A percentile compares a stretch with the other conserved stretches of the same genome.
Evolutionary conservation across 768 basidiomycete genomes (phyloP).

Genomic region (Amanita subjunquillea): DNA sequence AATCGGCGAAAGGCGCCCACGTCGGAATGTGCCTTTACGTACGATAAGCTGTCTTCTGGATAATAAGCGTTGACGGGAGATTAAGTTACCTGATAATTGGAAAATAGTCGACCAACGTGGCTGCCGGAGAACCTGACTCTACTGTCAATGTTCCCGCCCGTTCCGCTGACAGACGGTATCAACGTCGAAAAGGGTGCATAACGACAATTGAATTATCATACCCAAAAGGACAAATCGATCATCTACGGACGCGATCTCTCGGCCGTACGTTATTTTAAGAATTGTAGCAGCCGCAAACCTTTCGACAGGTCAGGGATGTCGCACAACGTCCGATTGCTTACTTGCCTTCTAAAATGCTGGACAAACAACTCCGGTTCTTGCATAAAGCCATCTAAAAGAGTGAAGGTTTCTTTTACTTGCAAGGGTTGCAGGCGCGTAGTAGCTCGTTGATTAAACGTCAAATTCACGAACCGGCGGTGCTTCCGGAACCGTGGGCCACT

Average conservation of each 20-base stretch:
- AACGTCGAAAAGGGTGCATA: slow-evolving; percentile 3
- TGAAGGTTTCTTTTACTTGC: slow-evolving; percentile 31
- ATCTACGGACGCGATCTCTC: slow-evolving; percentile 30
- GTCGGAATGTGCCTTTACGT: slow-evolving; percentile 32
- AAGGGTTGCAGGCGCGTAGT: slow-evolving; percentile 27
- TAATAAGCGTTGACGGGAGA: slow-evolving; percentile 5
- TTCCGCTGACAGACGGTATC: slow-evolving; percentile 20
- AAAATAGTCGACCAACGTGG: slow-evolving; percentile 39
- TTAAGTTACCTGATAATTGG: slow-evolving; percentile 28
- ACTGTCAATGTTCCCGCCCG: slow-evolving; percentile 35
- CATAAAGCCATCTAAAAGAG: slow-evolving; percentile 29
- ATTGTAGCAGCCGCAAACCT: slow-evolving; percentile 40
- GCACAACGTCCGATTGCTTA: neutral
- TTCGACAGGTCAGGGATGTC: neutral
- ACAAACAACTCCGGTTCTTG: slow-evolving; percentile 27
- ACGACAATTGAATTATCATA: slow-evolving; percentile 10
- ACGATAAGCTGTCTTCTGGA: neutral
- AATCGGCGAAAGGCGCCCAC: slow-evolving; percentile 37
- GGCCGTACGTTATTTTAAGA: slow-evolving; percentile 38
- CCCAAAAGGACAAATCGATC: slow-evolving; percentile 34
- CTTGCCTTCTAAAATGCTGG: slow-evolving; percentile 33
- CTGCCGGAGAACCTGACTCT: slow-evolving; percentile 34
- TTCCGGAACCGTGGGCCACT: slow-evolving; percentile 43
- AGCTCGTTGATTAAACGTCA: slow-evolving; percentile 35
- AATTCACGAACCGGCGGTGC: slow-evolving; percentile 40